A percentile compares a stretch with the other conserved stretches of the same genome.
These are phyloP conservation scores for Dendrocalamus latiflorus DNA, from an alignment of 202 grass and related monocot genomes.

Conservation along the genomic window DNA sequence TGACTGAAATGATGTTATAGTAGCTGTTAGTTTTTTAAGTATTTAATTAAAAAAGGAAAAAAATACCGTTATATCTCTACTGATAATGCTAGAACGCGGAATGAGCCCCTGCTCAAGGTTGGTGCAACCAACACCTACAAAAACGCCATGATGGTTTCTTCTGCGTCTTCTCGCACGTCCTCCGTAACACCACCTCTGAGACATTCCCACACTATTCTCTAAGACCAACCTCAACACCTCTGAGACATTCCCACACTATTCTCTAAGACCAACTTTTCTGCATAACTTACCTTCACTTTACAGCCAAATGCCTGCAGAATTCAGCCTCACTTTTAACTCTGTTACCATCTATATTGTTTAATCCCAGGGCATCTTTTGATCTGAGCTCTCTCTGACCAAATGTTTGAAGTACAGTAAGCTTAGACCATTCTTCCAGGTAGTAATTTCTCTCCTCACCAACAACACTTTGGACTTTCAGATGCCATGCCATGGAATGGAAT, in stretches of 20 bases:
- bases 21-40: background rate
- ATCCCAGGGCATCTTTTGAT: slow-evolving; percentile 23
- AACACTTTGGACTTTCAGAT: background rate
- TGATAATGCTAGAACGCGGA: too few species aligned
- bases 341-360: background rate
- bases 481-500: slow-evolving; percentile 17
- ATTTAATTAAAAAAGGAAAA: too few species aligned
- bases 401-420: background rate
- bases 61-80: too few species aligned
- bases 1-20: too few species aligned
- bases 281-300: slow-evolving; percentile 19
- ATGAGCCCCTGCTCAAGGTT: background rate
- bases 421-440: background rate
- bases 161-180: slow-evolving; percentile 11
- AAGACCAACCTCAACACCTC: too few species aligned
- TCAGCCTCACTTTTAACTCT: too few species aligned
- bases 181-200: too few species aligned
- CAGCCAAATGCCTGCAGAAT: slow-evolving; percentile 9
- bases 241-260: too few species aligned
- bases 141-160: slow-evolving; percentile 4
- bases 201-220: too few species aligned
- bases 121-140: background rate
- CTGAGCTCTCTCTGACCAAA: slow-evolving; percentile 17
- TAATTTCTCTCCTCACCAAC: slow-evolving; percentile 6
- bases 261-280: slow-evolving; percentile 15